phyloP scores from a whole-genome alignment of 176 grass and related monocot genomes.

The Chloris gayana region DNA sequence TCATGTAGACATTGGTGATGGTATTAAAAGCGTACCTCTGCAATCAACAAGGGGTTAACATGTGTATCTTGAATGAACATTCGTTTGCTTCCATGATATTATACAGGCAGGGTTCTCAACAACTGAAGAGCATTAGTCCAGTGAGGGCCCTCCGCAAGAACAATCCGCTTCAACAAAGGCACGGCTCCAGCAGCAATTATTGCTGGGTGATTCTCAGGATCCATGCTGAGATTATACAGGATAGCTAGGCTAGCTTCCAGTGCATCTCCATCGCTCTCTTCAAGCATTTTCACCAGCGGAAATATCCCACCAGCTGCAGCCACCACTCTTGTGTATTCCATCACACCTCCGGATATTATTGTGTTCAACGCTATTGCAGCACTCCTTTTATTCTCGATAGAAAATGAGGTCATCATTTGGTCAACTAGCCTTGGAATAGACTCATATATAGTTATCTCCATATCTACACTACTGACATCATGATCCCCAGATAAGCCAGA shows the following conservation, averaged over 20 bases:
- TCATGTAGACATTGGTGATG: neutral
- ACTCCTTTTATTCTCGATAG: constrained; percentile 44
- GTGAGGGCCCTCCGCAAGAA: constrained; percentile 46
- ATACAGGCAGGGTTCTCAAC: constrained; percentile 61
- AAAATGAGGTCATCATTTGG: constrained; percentile 60
- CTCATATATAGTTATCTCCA: constrained; percentile 62
- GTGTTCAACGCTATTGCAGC: constrained; percentile 60
- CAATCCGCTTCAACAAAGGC: constrained; percentile 60
- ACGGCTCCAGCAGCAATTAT: constrained; percentile 76
- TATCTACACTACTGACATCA: constrained; percentile 42
- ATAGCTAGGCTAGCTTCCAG: constrained; percentile 58
- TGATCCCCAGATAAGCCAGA: constrained; percentile 37
- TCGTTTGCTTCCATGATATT: constrained; percentile 1
- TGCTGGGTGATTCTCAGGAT: constrained; percentile 72
- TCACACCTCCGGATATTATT: constrained; percentile 59
- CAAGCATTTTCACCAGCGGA: constrained; percentile 65
- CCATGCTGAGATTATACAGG: constrained; percentile 77
- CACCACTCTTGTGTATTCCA: constrained; percentile 61
- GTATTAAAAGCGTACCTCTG: constrained; percentile 24
- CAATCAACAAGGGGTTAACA: neutral
- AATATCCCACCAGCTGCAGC: constrained; percentile 69
- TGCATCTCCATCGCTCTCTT: constrained; percentile 51
- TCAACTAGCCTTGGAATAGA: constrained; percentile 67
- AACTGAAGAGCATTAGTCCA: constrained; percentile 62
- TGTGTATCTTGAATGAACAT: neutral